Conservation (phyloP, 2,329 filamentous ascomycete genomes). For the Colletotrichum sansevieriae region DNA sequence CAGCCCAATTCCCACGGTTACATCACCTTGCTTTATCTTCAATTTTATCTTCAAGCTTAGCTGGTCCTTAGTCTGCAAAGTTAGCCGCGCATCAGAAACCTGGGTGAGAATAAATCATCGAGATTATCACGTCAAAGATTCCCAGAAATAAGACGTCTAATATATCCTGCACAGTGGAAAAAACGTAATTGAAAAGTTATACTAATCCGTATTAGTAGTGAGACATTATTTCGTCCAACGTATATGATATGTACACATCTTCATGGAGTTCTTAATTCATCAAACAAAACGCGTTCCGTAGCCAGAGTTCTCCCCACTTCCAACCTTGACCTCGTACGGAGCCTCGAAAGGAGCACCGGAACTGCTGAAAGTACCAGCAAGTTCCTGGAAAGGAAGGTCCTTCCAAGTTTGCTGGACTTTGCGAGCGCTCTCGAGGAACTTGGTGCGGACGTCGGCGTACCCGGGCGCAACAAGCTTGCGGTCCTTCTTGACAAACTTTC, state of each 20-base stretch:
- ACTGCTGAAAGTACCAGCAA: conserved; percentile 45
- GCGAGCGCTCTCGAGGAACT: conserved; percentile 52
- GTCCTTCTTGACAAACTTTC: conserved; percentile 61
- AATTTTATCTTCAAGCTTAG: too few species aligned
- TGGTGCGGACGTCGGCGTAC: conserved; percentile 48
- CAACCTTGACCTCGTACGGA: conserved; percentile 26
- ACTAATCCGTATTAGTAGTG: neutral
- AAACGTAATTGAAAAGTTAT: too few species aligned
- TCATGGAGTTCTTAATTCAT: neutral
- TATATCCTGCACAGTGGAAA: too few species aligned
- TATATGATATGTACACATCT: neutral
- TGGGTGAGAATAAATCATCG: too few species aligned
- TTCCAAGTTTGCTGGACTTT: conserved; percentile 48
- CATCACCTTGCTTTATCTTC: too few species aligned
- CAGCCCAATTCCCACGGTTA: too few species aligned
- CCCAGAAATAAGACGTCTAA: too few species aligned
- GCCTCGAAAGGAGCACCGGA: conserved; percentile 32
- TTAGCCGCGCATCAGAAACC: too few species aligned
- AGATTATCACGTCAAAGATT: too few species aligned
- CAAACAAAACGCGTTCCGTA: conserved; percentile 15
- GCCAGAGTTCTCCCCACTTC: conserved; percentile 14
- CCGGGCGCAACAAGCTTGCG: conserved; percentile 50
- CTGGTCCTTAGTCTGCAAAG: too few species aligned
- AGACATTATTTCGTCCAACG: conserved; percentile 2
- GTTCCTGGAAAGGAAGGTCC: conserved; percentile 46